Evolutionary conservation across 2,329 filamentous ascomycete species (phyloP), one percentile per base, ranked within the genome.

Genomic region (Claviceps arundinis): DNA sequence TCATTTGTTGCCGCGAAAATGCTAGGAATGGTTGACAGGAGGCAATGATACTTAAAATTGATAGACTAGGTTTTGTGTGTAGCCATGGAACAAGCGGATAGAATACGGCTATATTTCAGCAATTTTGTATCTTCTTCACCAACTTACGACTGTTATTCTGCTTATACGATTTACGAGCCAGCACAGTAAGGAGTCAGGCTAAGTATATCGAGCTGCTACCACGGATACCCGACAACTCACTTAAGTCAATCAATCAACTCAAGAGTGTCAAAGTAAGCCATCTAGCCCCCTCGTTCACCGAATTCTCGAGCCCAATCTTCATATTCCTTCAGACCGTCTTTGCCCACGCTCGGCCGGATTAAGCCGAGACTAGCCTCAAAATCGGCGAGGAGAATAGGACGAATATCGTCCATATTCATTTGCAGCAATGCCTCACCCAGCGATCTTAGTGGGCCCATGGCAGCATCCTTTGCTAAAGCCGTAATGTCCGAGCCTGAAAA

Each of bases 401-500:
- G 78, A 59, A 98, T 97, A 59, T 97, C 82, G 55, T 98, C 93
- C 79, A 93, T 95, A 0, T 85, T 87, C 76, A 94, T 97, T 58
- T 87, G 83, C 37, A 98, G 74, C 34, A 98, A 72, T 42, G 86
- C 88, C 65, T 97, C 93, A 26, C 93, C 93, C 2, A 97, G 73
- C 50, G 89, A 91, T 37, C 93, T 81, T 13, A 98, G 73, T 0
- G 93, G 93, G 0, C 93, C 91, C 93, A 98, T 98, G 2, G 93
- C 93, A 8, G 93, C 93, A 64, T 98, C 93, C 69, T 98, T 98
- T 7, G 93, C 93, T 8, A 98, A 74, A 1, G 93, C 90, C 22
- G 93, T 97, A 58, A 98, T 95, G 62, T 98, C 93, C 2, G 89
- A 95, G 45, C 93, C 93, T 8, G 89, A 96, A 70, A 95, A 98